Base-by-base conservation (phyloP, 805 yeast species). In the Yarrowia yakushimensis region DNA sequence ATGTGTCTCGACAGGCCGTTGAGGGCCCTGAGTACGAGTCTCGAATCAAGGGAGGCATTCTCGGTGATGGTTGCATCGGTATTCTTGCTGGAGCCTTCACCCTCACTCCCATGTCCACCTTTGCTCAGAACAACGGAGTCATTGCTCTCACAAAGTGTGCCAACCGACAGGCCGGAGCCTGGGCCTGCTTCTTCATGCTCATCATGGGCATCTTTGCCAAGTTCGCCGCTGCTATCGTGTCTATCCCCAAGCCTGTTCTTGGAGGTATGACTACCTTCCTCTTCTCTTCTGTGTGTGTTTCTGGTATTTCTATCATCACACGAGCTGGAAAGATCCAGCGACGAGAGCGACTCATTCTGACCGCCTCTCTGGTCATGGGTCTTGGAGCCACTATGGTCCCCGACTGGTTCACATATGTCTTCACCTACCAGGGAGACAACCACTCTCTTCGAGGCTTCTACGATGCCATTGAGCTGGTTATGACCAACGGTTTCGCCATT, bases 101-200 rank as follows among this genome's bases (percentile, higher is more conserved):
- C 20, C 77, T 88, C 62, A 87, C 96, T 15, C 97, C 97, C 64
- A 79, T 90, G 84, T 85, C 96, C 12, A 87, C 94, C 0, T 92
- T 92, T 78, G 97, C 97, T 15, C 97, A 91, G 76, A 92, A 92
- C 77, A 92, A 92, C 73, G 97, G 97, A 79, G 97, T 91, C 63
- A 90, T 91, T 68, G 86, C 96, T 45, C 81, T 92, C 72, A 92
- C 97, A 55, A 90, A 89, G 73, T 90, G 97, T 77, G 97, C 97
- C 54, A 85, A 89, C 69, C 82, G 96, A 77, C 78, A 81, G 57
- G 90, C 83, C 22, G 97, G 94, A 43, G 85, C 84, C 74, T 87
- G 89, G 83, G 83, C 88, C 76, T 86, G 89, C 66, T 82, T 89
- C 78, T 89, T 88, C 79, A 77, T 91, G 67, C 71, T 91, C 63